A percentile compares a stretch with the other conserved stretches of the same genome.
These are phyloP conservation scores for Neobulgaria alba DNA, from an alignment of 2,329 filamentous ascomycete genomes.

Conservation along the genomic window DNA sequence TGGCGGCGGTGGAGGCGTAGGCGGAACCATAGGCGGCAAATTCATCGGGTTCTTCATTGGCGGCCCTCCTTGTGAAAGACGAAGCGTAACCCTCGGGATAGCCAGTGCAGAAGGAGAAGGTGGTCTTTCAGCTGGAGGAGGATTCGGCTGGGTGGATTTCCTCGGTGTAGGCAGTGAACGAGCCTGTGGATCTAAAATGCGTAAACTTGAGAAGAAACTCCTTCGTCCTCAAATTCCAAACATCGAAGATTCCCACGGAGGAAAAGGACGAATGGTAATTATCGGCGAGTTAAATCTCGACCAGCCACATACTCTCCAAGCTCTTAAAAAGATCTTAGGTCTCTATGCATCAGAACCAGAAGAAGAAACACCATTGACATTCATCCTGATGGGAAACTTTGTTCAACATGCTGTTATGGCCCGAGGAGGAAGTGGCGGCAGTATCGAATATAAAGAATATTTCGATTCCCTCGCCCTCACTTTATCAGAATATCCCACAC, in stretches of 20 bases:
- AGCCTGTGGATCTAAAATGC: constrained; percentile 75
- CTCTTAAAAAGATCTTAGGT: constrained; percentile 69
- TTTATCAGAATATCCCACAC: constrained; percentile 71
- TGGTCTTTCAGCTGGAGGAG: constrained; percentile 58
- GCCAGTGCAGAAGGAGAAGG: constrained; percentile 47
- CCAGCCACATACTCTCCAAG: constrained; percentile 70
- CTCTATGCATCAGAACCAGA: constrained; percentile 60
- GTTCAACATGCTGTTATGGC: constrained; percentile 56
- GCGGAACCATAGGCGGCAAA: constrained; percentile 82
- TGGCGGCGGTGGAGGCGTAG: constrained; percentile 72
- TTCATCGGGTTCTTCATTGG: constrained; percentile 88
- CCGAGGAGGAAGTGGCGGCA: constrained; percentile 63
- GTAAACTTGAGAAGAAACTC: constrained; percentile 64
- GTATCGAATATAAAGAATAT: constrained; percentile 94
- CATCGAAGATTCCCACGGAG: constrained; percentile 23
- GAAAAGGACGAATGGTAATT: constrained; percentile 56
- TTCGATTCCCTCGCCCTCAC: constrained; percentile 82
- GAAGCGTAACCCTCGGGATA: constrained; percentile 67
- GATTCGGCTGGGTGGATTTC: constrained; percentile 97
- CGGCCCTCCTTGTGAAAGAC: constrained; percentile 82
- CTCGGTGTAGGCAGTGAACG: constrained; percentile 84
- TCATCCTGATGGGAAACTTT: constrained; percentile 84
- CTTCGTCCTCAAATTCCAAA: constrained; percentile 32
- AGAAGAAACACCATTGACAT: constrained; percentile 62
- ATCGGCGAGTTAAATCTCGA: constrained; percentile 84